These are phyloP conservation scores for Gracilaria vermiculophylla DNA, from an alignment of 23 red algal genomes.

Conservation along the genomic window DNA sequence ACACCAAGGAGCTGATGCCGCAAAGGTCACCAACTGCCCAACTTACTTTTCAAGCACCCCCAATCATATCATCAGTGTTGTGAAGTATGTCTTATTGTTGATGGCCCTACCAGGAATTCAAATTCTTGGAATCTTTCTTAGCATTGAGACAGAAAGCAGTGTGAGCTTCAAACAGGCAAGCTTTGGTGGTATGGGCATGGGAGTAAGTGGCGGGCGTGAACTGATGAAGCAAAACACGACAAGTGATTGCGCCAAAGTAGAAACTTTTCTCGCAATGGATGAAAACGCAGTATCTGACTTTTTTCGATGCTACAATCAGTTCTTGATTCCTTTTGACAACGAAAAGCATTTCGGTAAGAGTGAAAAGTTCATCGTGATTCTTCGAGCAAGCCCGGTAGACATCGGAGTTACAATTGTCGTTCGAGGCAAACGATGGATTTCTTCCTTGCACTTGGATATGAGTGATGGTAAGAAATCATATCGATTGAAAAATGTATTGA, in stretches of 20 bases:
- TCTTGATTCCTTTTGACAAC: background rate
- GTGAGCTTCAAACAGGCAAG: background rate
- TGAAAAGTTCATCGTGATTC: background rate
- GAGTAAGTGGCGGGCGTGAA: background rate
- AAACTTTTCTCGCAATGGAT: background rate
- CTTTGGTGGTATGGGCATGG: slow-evolving; percentile 1
- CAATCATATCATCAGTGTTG: background rate
- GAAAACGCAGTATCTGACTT: background rate
- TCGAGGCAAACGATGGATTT: background rate
- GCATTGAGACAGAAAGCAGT: background rate
- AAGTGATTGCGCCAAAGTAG: background rate
- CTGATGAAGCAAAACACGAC: background rate
- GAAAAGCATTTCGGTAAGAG: background rate
- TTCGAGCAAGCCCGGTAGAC: background rate
- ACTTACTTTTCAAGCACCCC: background rate
- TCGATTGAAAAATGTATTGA: background rate
- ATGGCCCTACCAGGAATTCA: background rate
- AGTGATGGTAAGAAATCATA: background rate
- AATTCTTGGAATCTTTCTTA: background rate
- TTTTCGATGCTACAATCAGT: background rate
- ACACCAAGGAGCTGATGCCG: background rate
- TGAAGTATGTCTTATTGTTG: background rate
- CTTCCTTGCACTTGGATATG: background rate
- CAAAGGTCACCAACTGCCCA: background rate
- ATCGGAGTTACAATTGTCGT: slow-evolving; percentile 2